phyloP scores from a whole-genome alignment of 2,329 filamentous ascomycete genomes.

The Zelopaecilomyces penicillatus region DNA sequence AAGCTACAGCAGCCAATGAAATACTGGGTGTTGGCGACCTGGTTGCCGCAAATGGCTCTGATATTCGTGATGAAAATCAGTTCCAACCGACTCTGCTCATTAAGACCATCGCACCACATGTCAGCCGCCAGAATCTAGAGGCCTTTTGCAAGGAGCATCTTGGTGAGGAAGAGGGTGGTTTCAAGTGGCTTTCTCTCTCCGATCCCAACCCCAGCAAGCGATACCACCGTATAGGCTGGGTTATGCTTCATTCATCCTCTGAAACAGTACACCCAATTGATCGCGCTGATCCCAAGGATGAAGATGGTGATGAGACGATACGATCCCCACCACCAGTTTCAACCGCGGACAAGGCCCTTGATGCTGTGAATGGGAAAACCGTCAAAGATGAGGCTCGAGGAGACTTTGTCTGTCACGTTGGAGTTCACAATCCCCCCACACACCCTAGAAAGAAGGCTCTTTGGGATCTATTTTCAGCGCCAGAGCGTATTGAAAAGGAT shows the following conservation, averaged over 20 bases:
- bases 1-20: slow-evolving; percentile 84
- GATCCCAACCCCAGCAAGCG: slow-evolving; percentile 96
- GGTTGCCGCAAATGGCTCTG: slow-evolving; percentile 72
- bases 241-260: slow-evolving; percentile 78
- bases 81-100: slow-evolving; percentile 89
- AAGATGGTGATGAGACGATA: slow-evolving; percentile 50
- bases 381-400: slow-evolving; percentile 90
- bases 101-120: slow-evolving; percentile 95
- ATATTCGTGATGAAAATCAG: slow-evolving; percentile 81
- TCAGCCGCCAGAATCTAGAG: slow-evolving; percentile 88
- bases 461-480: slow-evolving; percentile 93
- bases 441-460: slow-evolving; percentile 88
- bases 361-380: slow-evolving; percentile 94
- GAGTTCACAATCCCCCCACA: slow-evolving; percentile 82
- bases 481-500: slow-evolving; percentile 88
- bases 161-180: slow-evolving; percentile 82
- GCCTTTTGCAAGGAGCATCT: slow-evolving; percentile 91
- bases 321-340: slow-evolving; percentile 44
- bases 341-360: slow-evolving; percentile 77
- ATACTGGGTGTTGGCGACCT: slow-evolving; percentile 88
- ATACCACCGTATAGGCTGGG: slow-evolving; percentile 97
- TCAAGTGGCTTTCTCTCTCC: slow-evolving; percentile 91
- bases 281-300: slow-evolving; percentile 64
- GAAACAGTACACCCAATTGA: slow-evolving; percentile 60
- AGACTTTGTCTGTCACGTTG: slow-evolving; percentile 95